Percentiles rank a stretch among this genome's conserved stretches.
These are phyloP conservation scores for Trichophyton schoenleinii DNA, from an alignment of 2,329 filamentous ascomycete species.

Conservation along the genomic window DNA sequence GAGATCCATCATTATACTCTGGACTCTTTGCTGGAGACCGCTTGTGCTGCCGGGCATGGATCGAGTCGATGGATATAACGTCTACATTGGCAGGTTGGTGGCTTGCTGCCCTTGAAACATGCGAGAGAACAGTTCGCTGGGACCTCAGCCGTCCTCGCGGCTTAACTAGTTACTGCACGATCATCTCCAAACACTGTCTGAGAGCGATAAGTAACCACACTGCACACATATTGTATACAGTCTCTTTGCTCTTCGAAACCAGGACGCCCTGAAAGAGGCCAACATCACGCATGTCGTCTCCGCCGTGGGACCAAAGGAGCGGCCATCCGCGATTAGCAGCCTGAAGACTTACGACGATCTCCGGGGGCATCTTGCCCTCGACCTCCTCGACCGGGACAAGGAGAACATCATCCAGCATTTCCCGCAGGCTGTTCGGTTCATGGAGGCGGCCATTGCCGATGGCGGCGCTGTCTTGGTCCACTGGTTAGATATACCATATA, in stretches of 20 bases:
- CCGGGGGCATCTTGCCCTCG: conserved; percentile 20
- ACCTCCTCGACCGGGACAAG: conserved; percentile 81
- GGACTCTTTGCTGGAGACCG: background rate
- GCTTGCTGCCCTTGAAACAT: background rate
- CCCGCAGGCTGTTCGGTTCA: conserved; percentile 65
- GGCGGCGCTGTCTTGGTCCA: conserved; percentile 52
- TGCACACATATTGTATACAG: conserved; percentile 34
- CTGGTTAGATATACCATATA: conserved; percentile 45
- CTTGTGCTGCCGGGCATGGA: background rate
- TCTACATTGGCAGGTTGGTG: conserved; percentile 6
- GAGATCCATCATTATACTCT: background rate
- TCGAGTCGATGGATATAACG: background rate
- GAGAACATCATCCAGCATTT: conserved; percentile 75
- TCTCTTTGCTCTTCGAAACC: conserved; percentile 63
- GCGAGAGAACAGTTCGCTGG: background rate
- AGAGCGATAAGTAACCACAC: too few relatives aligned
- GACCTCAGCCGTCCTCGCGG: too few relatives aligned
- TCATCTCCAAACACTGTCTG: too few relatives aligned
- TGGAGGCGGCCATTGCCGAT: conserved; percentile 57
- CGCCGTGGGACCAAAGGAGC: conserved; percentile 45
- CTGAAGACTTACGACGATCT: background rate
- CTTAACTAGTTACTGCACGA: too few relatives aligned
- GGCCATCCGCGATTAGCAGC: background rate
- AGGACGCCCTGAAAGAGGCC: conserved; percentile 53
- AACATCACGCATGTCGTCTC: conserved; percentile 87